Percentiles rank a stretch among this genome's conserved stretches.
phyloP scores from a whole-genome alignment of 2,329 filamentous ascomycete genomes.

The Epichloe elymi region DNA sequence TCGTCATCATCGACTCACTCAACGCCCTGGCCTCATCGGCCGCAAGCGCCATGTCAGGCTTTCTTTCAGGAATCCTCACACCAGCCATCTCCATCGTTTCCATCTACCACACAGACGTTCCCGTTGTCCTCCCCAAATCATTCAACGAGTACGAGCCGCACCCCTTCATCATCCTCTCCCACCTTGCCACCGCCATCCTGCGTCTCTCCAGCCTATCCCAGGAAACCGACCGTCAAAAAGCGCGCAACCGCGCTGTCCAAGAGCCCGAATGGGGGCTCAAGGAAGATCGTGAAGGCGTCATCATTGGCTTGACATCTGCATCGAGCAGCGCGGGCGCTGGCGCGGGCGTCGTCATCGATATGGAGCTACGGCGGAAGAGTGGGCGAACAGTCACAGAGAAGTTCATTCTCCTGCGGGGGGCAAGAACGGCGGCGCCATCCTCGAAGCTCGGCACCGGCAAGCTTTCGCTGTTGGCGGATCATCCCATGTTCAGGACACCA shows the following conservation, averaged over 20 bases:
- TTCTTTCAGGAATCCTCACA: constrained; percentile 55
- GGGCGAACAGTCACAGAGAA: constrained; percentile 63
- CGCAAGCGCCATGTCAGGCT: constrained; percentile 47
- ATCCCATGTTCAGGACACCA: constrained; percentile 50
- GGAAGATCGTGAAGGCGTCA: constrained; percentile 64
- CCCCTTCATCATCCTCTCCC: constrained; percentile 59
- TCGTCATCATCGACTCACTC: constrained; percentile 72
- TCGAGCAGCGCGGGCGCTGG: constrained; percentile 22
- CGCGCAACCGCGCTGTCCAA: constrained; percentile 58
- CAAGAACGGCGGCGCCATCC: constrained; percentile 7
- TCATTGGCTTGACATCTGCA: constrained; percentile 45
- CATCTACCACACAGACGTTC: constrained; percentile 73
- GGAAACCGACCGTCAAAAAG: constrained; percentile 59
- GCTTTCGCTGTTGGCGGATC: constrained; percentile 58
- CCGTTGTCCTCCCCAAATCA: constrained; percentile 33
- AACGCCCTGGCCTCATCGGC: constrained; percentile 47
- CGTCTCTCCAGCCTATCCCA: constrained; percentile 61
- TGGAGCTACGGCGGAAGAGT: constrained; percentile 77
- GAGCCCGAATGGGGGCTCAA: constrained; percentile 68
- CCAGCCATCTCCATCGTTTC: constrained; percentile 60
- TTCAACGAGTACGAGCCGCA: constrained; percentile 48
- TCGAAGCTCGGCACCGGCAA: constrained; percentile 16
- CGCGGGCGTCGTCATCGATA: constrained; percentile 56
- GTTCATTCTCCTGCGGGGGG: constrained; percentile 32
- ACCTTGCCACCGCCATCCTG: constrained; percentile 81